Base-by-base conservation (phyloP, 257 asterid species). In the Avicennia marina region DNA sequence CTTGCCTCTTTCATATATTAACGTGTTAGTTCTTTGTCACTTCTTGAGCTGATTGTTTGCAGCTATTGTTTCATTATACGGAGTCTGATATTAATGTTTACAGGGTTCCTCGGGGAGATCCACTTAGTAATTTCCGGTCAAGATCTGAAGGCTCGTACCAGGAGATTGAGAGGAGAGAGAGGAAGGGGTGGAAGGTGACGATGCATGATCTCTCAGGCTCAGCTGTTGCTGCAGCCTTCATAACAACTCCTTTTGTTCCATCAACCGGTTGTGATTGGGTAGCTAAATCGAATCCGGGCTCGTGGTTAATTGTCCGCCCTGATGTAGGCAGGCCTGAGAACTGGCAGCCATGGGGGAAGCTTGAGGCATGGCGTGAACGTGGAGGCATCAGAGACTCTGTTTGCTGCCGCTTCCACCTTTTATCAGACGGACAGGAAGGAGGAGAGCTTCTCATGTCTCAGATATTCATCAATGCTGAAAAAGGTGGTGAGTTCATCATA, bases 281-380 rank as follows among this genome's bases (percentile, higher is more conserved):
- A 52, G 90, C 95, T 1, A 81, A 81, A 67, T 88, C 98, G 78
- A 91, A 91, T 81, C 95, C 98, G 11, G 96, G 98, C 69, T 93
- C 96, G 68, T 91, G 96, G 96, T 40, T 87, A 71, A 91, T 87
- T 1, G 96, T 85, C 66, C 83, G 86, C 1, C 98, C 95, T 1
- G 96, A 91, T 57, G 63, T 85, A 13, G 69, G 80, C 78, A 67
- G 86, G 61, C 75, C 86, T 0, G 94, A 82, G 56, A 79, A 94
- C 76, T 87, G 94, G 98, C 96, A 81, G 70, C 98, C 96, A 11
- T 91, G 98, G 98, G 98, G 98, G 58, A 91, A 88, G 76, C 96
- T 91, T 11, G 96, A 91, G 64, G 98, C 94, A 7, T 91, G 98
- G 98, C 94, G 96, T 1, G 96, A 91, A 59, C 83, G 86, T n/a